These are phyloP conservation scores for Macadamia integrifolia DNA, from an alignment of 164 flowering plant genomes.

Conservation along the genomic window DNA sequence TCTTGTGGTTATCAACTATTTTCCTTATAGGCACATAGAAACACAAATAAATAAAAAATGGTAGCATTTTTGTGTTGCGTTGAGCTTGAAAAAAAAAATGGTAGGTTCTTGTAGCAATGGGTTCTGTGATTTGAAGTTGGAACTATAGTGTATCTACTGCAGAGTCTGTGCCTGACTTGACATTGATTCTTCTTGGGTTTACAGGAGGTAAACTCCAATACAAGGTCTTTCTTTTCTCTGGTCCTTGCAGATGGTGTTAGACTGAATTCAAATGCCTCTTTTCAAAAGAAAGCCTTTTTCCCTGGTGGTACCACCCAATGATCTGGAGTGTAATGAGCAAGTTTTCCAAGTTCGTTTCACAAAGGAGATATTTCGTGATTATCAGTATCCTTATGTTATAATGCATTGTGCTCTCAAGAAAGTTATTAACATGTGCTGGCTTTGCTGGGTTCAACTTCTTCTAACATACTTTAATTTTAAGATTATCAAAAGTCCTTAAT, in stretches of 20 bases:
- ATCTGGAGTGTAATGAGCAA: slow-evolving; percentile 63
- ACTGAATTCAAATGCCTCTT: slow-evolving; percentile 56
- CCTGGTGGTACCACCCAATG: slow-evolving; percentile 53
- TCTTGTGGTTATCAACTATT: too few species aligned
- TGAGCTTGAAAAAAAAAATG: background rate
- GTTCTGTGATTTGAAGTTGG: background rate
- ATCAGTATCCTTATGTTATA: slow-evolving; percentile 59
- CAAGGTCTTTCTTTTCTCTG: background rate
- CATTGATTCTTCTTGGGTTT: background rate
- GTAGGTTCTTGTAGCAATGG: background rate
- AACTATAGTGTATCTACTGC: background rate
- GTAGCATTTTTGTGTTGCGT: background rate
- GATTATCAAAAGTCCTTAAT: background rate
- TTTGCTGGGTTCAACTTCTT: slow-evolving; percentile 1
- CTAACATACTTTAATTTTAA: background rate
- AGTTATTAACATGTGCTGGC: background rate
- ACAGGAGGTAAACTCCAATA: slow-evolving; percentile 5
- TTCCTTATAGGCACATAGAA: too few species aligned
- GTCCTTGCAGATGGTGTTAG: slow-evolving; percentile 2
- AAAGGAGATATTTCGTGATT: slow-evolving; percentile 79
- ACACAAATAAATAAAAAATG: background rate
- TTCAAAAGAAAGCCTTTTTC: slow-evolving; percentile 62
- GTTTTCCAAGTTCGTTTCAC: slow-evolving; percentile 93
- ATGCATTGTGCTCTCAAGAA: background rate
- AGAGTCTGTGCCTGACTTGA: background rate